phyloP scores from a whole-genome alignment of 1,139 yeast species.

The Debaryomycetaceae sp. region DNA sequence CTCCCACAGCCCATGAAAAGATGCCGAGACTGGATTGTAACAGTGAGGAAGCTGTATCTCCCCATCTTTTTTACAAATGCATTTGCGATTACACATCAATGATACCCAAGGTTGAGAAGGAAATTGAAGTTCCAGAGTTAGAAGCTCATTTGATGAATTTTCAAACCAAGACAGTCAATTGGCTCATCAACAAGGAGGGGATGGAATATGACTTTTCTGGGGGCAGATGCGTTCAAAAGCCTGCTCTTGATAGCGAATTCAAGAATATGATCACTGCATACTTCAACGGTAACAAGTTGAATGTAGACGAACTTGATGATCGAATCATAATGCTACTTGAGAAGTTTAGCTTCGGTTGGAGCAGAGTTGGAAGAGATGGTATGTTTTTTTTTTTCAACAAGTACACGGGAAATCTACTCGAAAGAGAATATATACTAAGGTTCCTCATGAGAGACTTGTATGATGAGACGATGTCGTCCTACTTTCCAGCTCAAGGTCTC shows the following conservation, averaged over 20 bases:
- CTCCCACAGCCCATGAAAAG: slow-evolving; percentile 3
- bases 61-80: slow-evolving; percentile 32
- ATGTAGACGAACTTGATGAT: slow-evolving; percentile 5
- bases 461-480: slow-evolving; percentile 8
- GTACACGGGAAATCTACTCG: slow-evolving; percentile 46
- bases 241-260: slow-evolving; percentile 13
- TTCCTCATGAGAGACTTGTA: not conserved
- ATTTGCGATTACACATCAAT: slow-evolving; percentile 30
- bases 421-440: slow-evolving; percentile 11
- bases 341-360: slow-evolving; percentile 53
- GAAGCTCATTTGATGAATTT: slow-evolving; percentile 50
- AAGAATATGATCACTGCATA: not conserved
- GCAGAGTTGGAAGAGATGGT: slow-evolving; percentile 18
- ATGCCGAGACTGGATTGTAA: slow-evolving; percentile 1
- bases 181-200: slow-evolving; percentile 64
- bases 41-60: slow-evolving; percentile 12
- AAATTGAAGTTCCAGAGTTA: slow-evolving; percentile 44
- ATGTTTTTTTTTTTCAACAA: slow-evolving; percentile 43
- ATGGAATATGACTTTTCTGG: slow-evolving; percentile 32
- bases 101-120: slow-evolving; percentile 15
- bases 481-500: slow-evolving; percentile 58
- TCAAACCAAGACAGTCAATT: slow-evolving; percentile 60
- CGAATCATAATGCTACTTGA: slow-evolving; percentile 21
- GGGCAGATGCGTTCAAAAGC: slow-evolving; percentile 16
- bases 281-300: not conserved